phyloP scores from a whole-genome alignment of 805 yeast species.

The Candida xiaguanensis region DNA sequence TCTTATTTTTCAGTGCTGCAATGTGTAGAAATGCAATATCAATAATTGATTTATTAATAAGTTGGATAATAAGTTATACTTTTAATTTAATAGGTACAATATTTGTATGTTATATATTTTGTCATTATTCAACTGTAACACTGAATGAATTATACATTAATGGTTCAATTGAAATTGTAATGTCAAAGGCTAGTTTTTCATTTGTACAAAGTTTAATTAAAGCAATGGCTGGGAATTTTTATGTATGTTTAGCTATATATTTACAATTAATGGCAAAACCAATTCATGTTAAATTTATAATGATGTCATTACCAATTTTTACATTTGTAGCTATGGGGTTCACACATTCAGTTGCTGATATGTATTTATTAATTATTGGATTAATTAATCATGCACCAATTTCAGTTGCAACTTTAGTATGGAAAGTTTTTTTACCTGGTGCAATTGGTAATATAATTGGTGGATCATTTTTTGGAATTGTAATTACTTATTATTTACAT shows the following conservation, averaged over 20 bases:
- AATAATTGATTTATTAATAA: slow-evolving; percentile 54
- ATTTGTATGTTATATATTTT: slow-evolving; percentile 62
- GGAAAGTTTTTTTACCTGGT: slow-evolving; percentile 73
- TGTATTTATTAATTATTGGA: slow-evolving; percentile 66
- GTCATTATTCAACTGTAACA: slow-evolving; percentile 53
- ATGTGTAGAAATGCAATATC: slow-evolving; percentile 67
- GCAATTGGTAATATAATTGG: slow-evolving; percentile 76
- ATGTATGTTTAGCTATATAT: slow-evolving; percentile 71
- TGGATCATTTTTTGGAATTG: slow-evolving; percentile 63
- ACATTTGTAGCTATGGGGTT: slow-evolving; percentile 78
- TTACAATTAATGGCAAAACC: slow-evolving; percentile 78
- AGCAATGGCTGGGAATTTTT: slow-evolving; percentile 74
- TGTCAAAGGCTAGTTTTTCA: slow-evolving; percentile 37
- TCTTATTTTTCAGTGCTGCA: slow-evolving; percentile 68
- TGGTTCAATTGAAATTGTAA: slow-evolving; percentile 49
- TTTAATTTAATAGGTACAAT: slow-evolving; percentile 62
- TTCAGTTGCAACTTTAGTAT: slow-evolving; percentile 60
- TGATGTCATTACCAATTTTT: slow-evolving; percentile 66
- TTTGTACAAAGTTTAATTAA: slow-evolving; percentile 66
- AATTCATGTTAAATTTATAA: slow-evolving; percentile 63
- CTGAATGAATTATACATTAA: slow-evolving; percentile 34
- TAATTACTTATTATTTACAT: slow-evolving; percentile 72
- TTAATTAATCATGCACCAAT: slow-evolving; percentile 63
- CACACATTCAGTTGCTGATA: slow-evolving; percentile 80
- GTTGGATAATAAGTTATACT: slow-evolving; percentile 67